phyloP scores from a whole-genome alignment of 208 protist species.

The Naegleria gruberi region DNA sequence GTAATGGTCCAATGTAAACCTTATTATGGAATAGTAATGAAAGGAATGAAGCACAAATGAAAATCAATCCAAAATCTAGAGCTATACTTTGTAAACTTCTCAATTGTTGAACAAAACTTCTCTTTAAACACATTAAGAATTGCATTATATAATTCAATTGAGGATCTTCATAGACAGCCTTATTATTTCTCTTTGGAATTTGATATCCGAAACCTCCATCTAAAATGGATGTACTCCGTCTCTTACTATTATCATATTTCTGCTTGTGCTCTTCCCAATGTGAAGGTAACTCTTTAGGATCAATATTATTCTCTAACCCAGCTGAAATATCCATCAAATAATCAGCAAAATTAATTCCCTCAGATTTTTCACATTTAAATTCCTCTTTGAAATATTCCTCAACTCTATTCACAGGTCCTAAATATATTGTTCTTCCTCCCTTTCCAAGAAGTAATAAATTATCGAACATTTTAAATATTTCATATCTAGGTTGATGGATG shows the following conservation, averaged over 20 bases:
- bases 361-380: not conserved
- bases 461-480: conserved; percentile 43
- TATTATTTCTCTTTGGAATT: not conserved
- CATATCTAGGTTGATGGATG: conserved; percentile 46
- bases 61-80: not conserved
- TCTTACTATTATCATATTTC: too few relatives aligned
- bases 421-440: conserved; percentile 21
- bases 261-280: not conserved
- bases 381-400: conserved; percentile 19
- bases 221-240: too few relatives aligned
- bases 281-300: not conserved
- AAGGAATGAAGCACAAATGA: not conserved
- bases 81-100: not conserved
- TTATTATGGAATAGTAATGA: not conserved
- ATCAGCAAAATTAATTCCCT: conserved; percentile 15
- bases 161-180: not conserved
- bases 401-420: not conserved
- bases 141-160: not conserved
- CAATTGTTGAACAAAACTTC: not conserved
- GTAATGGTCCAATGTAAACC: not conserved
- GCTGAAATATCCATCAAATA: conserved; percentile 11
- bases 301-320: not conserved
- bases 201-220: too few relatives aligned
- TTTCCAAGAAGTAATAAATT: conserved; percentile 37
- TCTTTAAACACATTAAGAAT: not conserved